phyloP scores from a whole-genome alignment of 495 filamentous ascomycete genomes.

The Hyaloscypha variabilis region DNA sequence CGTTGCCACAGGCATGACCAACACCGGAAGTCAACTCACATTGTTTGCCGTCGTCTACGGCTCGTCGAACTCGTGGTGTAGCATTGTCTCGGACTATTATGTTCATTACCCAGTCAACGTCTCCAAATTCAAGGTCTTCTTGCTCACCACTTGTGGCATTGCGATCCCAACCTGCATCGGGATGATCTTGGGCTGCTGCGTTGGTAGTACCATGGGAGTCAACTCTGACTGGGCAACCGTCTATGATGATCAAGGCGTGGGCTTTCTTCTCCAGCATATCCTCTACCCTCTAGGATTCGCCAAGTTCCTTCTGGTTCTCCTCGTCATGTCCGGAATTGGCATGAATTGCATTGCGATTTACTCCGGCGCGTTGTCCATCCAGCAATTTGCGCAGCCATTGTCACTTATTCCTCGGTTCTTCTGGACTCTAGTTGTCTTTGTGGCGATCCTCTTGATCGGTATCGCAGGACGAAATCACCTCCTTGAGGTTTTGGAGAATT shows the following conservation, averaged over 20 bases:
- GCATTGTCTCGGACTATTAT: constrained; percentile 62
- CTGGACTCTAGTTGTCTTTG: constrained; percentile 45
- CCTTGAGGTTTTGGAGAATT: constrained; percentile 46
- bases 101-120: constrained; percentile 60
- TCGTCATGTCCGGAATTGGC: constrained; percentile 50
- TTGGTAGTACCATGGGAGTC: constrained; percentile 50
- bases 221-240: constrained; percentile 50
- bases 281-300: constrained; percentile 59
- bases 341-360: constrained; percentile 46
- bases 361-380: constrained; percentile 43
- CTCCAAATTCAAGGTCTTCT: constrained; percentile 52
- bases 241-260: constrained; percentile 53
- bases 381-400: constrained; percentile 33
- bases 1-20: constrained; percentile 37
- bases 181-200: constrained; percentile 53
- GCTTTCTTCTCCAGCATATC: constrained; percentile 54
- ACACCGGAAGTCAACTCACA: constrained; percentile 50
- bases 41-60: constrained; percentile 58
- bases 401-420: constrained; percentile 43
- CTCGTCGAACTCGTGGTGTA: constrained; percentile 57
- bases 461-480: constrained; percentile 45
- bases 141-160: constrained; percentile 45
- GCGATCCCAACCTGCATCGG: constrained; percentile 57
- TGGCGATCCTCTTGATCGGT: constrained; percentile 40
- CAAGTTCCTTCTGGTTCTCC: constrained; percentile 56